Conservation (phyloP, 2,329 filamentous ascomycete species). For the Aureobasidium sp. region DNA sequence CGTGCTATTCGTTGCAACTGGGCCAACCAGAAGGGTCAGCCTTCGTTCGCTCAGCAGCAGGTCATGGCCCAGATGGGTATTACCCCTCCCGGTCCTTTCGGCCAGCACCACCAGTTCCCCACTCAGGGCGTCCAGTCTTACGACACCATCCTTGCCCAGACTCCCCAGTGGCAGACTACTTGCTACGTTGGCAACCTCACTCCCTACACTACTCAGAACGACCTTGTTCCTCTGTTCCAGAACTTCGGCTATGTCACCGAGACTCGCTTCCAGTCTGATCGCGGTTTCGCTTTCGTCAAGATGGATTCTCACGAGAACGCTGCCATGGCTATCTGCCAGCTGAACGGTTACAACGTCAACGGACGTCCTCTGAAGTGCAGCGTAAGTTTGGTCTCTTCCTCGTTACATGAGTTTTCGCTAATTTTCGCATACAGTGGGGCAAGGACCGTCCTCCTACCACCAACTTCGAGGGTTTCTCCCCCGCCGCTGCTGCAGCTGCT, state of each 20-base stretch:
- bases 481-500: slow-evolving; percentile 62
- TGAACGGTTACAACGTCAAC: slow-evolving; percentile 97
- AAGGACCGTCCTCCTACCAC: slow-evolving; percentile 92
- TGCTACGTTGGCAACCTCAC: slow-evolving; percentile 97
- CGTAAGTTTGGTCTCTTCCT: slow-evolving; percentile 52
- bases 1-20: slow-evolving; percentile 98
- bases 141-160: slow-evolving; percentile 93
- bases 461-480: slow-evolving; percentile 74
- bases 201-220: slow-evolving; percentile 92
- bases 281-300: slow-evolving; percentile 97
- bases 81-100: slow-evolving; percentile 93
- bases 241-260: slow-evolving; percentile 98
- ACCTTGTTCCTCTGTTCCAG: slow-evolving; percentile 95
- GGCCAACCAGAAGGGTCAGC: slow-evolving; percentile 99
- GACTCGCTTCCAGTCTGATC: slow-evolving; percentile 94
- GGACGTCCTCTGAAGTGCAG: slow-evolving; percentile 96
- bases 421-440: slow-evolving; percentile 64
- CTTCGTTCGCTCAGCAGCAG: slow-evolving; percentile 95
- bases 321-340: slow-evolving; percentile 94
- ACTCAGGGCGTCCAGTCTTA: slow-evolving; percentile 95
- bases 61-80: slow-evolving; percentile 97
- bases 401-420: slow-evolving; percentile 15
- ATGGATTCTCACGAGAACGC: slow-evolving; percentile 99
- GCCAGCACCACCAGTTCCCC: slow-evolving; percentile 87
- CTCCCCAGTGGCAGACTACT: slow-evolving; percentile 95